Percentiles rank a stretch among this genome's conserved stretches.
These are phyloP conservation scores for Fusarium sp. DNA, from an alignment of 2,329 filamentous ascomycete genomes.

Conservation along the genomic window DNA sequence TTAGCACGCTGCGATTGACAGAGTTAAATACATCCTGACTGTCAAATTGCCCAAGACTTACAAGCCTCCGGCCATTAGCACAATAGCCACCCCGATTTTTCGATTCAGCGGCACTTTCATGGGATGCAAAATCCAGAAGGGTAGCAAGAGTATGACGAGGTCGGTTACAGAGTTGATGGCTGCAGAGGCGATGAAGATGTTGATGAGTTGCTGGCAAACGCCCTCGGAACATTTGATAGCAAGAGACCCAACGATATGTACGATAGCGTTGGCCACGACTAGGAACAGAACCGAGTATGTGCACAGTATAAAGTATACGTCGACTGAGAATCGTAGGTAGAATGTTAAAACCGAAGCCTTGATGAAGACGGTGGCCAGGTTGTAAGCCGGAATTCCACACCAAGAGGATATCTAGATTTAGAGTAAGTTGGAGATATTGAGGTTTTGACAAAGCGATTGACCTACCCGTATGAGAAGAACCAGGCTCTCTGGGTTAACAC, in stretches of 20 bases:
- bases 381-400: slow-evolving; percentile 20
- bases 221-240: not conserved
- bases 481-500: not conserved
- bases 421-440: too few relatives aligned
- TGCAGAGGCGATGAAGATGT: not conserved
- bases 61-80: slow-evolving; percentile 26
- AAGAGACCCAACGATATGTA: not conserved
- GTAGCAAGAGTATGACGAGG: slow-evolving; percentile 7
- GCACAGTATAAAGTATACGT: not conserved
- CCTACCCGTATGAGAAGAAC: not conserved
- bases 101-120: slow-evolving; percentile 8
- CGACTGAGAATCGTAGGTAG: slow-evolving; percentile 35
- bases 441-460: not conserved
- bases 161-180: slow-evolving; percentile 7
- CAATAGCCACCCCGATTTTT: slow-evolving; percentile 14
- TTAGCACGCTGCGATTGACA: not conserved
- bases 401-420: slow-evolving; percentile 4
- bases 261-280: slow-evolving; percentile 4
- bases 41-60: not conserved
- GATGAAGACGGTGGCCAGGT: slow-evolving; percentile 34
- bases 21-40: not conserved
- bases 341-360: slow-evolving; percentile 39
- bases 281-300: slow-evolving; percentile 1
- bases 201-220: not conserved
- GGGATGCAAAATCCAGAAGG: slow-evolving; percentile 16